Evolutionary conservation across 2,329 filamentous ascomycete species (phyloP), one percentile per base, ranked within the genome.

Genomic region (Neopestalotiopsis sp.): DNA sequence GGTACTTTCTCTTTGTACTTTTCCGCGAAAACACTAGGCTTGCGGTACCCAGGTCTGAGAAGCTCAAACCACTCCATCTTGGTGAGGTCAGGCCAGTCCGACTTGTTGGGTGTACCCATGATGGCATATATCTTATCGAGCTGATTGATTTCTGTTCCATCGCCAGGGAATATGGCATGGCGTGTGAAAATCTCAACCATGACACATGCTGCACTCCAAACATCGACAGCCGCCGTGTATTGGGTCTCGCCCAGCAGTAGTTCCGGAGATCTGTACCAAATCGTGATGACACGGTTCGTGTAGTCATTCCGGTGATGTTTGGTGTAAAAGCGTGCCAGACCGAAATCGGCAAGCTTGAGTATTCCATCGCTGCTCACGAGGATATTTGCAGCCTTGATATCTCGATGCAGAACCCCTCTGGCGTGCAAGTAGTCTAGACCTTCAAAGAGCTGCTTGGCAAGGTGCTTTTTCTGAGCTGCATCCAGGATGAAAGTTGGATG

Each of bases 311-410:
- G 93, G 70, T 92, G 91, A 64, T 92, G 91, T 79, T 99, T 99
- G 42, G 94, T 93, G 77, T 97, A 99, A 81, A 99, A 99, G 49
- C 97, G 91, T 13, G 96, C 96, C 14, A 99, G 88, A 24, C 96
- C 96, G 79, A 99, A 99, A 79, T 99, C 96, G 38, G 96, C 96
- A 71, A 97, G 88, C 80, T 98, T 99, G 68, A 99, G 84, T 68
- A 94, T 88, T 4, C 96, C 96, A 10, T 92, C 91, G 73, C 91
- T 97, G 81, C 94, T 97, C 69, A 99, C 93, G 28, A 99, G 86
- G 69, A 98, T 98, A 76, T 99, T 99, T 68, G 96, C 96, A 1
- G 96, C 96, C 81, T 99, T 99, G 83, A 99, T 98, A 76, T 99
- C 96, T 70, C 96, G 92, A 80, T 99, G 96, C 3, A 99, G 85